Evolutionary conservation across 1,284 basidiomycete genomes (phyloP).

Genomic region (Pholiota adiposa): DNA sequence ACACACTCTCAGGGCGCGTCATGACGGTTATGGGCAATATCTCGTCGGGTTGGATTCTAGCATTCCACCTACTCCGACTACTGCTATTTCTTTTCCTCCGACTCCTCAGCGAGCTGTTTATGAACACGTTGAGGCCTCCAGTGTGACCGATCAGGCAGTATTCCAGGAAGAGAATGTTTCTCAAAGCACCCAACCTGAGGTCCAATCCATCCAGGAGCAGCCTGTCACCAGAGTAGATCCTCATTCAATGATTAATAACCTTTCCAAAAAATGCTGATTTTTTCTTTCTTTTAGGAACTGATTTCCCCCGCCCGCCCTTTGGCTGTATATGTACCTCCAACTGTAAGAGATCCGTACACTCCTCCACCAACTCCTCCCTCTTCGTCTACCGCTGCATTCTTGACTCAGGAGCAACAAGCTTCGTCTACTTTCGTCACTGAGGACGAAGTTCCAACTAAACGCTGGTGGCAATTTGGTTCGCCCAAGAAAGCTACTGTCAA

Average conservation of each 20-base stretch:
- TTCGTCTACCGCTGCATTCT: not conserved
- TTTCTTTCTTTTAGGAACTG: slow-evolving; percentile 13
- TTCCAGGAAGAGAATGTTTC: not conserved
- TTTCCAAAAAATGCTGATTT: too few relatives aligned
- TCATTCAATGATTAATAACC: not conserved
- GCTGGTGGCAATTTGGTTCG: slow-evolving; percentile 18
- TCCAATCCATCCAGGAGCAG: not conserved
- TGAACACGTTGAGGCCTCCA: not conserved
- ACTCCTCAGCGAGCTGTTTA: not conserved
- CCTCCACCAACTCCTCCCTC: not conserved
- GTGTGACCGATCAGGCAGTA: not conserved
- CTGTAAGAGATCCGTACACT: slow-evolving; percentile 5
- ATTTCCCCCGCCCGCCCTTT: slow-evolving; percentile 14
- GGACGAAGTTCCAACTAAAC: slow-evolving; percentile 2
- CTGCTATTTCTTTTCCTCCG: not conserved
- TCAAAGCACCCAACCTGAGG: not conserved
- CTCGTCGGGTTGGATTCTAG: slow-evolving; percentile 1
- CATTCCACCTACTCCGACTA: slow-evolving; percentile 1
- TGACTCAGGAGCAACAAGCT: not conserved
- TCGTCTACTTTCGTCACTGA: not conserved
- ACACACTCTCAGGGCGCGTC: slow-evolving; percentile 3
- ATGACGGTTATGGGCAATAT: slow-evolving; percentile 6
- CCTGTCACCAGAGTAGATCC: not conserved
- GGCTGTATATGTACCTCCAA: slow-evolving; percentile 8
- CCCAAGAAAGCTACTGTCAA: slow-evolving; percentile 10